Evolutionary conservation across 108 stramenopile genomes (phyloP).

Genomic region (Fragilariopsis cylindrus): DNA sequence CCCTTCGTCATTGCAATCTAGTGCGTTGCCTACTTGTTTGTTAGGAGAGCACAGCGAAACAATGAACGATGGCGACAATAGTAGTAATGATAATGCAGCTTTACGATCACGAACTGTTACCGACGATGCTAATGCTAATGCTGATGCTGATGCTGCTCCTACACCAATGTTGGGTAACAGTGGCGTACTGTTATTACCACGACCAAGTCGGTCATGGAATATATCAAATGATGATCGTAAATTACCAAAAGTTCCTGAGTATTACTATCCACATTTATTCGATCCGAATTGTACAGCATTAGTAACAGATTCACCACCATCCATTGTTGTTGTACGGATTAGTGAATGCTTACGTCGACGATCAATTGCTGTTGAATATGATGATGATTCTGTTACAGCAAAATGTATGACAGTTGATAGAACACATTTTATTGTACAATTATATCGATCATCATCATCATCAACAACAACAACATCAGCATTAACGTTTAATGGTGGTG

Average conservation of each 20-base stretch:
- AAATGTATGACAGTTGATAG: slow-evolving; percentile 49
- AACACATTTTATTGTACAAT: slow-evolving; percentile 41
- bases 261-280: slow-evolving; percentile 37
- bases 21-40: neutral
- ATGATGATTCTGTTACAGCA: slow-evolving; percentile 52
- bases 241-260: slow-evolving; percentile 34
- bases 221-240: slow-evolving; percentile 31
- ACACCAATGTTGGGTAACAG: neutral
- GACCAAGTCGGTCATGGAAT: slow-evolving; percentile 44
- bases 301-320: slow-evolving; percentile 49
- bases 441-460: slow-evolving; percentile 20
- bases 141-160: neutral
- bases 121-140: neutral
- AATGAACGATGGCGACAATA: neutral
- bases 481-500: neutral
- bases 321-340: slow-evolving; percentile 55
- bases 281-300: slow-evolving; percentile 34
- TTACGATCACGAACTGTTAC: neutral
- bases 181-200: neutral
- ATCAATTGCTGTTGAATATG: slow-evolving; percentile 56
- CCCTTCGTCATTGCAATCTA: neutral
- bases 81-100: neutral
- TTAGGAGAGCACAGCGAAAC: neutral
- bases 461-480: neutral
- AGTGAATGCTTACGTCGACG: slow-evolving; percentile 48